Conservation (phyloP, 2,329 filamentous ascomycete genomes). For the Calonectria fujianensis region DNA sequence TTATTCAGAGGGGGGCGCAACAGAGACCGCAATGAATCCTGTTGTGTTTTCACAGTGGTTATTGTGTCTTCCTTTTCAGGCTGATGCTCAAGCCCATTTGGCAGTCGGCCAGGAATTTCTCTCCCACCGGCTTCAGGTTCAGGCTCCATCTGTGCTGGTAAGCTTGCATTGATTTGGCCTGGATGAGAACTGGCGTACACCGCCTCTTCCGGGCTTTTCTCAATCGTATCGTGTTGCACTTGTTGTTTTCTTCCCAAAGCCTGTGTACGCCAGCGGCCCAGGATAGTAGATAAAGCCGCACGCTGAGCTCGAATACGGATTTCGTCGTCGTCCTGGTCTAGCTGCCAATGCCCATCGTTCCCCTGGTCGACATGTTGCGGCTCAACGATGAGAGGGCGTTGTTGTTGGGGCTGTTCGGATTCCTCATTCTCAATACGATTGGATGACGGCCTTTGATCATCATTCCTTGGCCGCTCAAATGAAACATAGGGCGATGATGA, state of each 20-base stretch:
- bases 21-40: conserved; percentile 32
- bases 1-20: conserved; percentile 16
- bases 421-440: conserved; percentile 34
- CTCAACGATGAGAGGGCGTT: conserved; percentile 25
- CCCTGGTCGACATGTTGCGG: conserved; percentile 25
- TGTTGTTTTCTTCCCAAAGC: conserved; percentile 43
- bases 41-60: conserved; percentile 9
- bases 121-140: neutral
- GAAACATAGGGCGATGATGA: conserved; percentile 54
- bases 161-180: neutral
- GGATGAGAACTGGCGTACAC: neutral
- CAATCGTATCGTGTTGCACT: conserved; percentile 34
- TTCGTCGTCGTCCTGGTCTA: conserved; percentile 43
- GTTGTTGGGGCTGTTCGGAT: conserved; percentile 26
- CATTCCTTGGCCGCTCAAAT: conserved; percentile 47
- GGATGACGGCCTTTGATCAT: conserved; percentile 12
- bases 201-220: conserved; percentile 24
- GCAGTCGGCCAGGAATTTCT: neutral
- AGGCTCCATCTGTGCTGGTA: neutral
- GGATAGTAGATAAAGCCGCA: conserved; percentile 48
- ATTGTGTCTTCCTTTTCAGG: neutral
- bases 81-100: conserved; percentile 1
- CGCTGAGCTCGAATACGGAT: conserved; percentile 42
- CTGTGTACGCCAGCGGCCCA: conserved; percentile 52
- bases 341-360: conserved; percentile 31